Evolutionary conservation across 345 rosid species (phyloP), one percentile per base, ranked within the genome.

Genomic region (Linum trigynum): DNA sequence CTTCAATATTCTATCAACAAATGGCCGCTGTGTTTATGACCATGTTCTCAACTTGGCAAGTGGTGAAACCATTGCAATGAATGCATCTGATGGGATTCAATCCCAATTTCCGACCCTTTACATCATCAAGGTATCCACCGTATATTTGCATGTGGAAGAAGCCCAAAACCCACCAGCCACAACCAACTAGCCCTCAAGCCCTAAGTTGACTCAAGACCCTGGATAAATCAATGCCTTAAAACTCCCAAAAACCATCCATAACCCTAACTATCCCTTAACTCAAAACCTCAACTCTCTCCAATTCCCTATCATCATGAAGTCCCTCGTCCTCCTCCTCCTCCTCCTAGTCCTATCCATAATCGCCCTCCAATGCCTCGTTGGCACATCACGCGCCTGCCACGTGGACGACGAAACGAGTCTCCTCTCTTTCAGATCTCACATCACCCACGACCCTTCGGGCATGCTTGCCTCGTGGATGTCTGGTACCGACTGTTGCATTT

Each of bases 371-470:
- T 50, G 15, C 23, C 14, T 76, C 71, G 45, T 60, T 7, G 60
- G 43, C 76, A 12, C 76, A 61, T 68, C 71, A 62, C 86, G 86
- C 4, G 71, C 82, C 67, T 90, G 95, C 67, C 81, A 88, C 78
- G 69, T 62, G 0, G 89, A 88, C 10, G 97, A 90, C 60, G 82
- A 84, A 67, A 32, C 79, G 2, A 92, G 95, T 70, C 89, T 86
- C 39, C 55, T 86, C 66, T 86, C 77, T 41, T 90, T 90, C 78
- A 88, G 87, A 75, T 69, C 89, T 17, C 82, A 80, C 61, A 80
- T 88, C 63, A 83, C 87, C 66, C 82, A 78, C 40, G 97, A 90
- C 38, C 90, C 92, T 1, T 71, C 86, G 0, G 92, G 86, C 7
- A 70, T 84, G 40, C 90, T 90, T 41, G 74, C 17, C 65, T 56